Conservation (phyloP, 305 asterid genomes). For the Fraxinus baroniana region DNA sequence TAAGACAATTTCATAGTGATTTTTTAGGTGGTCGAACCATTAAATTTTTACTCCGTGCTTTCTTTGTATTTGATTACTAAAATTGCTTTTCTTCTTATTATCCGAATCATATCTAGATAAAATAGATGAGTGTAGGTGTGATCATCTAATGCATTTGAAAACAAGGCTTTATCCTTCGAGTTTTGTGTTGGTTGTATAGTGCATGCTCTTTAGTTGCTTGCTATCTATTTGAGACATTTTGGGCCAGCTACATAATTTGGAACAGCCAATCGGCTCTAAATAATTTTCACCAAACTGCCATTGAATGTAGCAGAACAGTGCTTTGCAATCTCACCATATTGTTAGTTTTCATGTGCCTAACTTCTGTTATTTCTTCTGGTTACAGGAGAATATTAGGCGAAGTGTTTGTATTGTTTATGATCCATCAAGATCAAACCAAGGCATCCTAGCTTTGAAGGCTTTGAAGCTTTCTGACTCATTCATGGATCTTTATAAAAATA, state of each 20-base stretch:
- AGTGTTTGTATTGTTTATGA: conserved; percentile 93
- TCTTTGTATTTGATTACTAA: neutral
- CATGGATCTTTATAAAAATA: conserved; percentile 87
- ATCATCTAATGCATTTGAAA: neutral
- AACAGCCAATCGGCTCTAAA: neutral
- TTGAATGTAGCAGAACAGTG: neutral
- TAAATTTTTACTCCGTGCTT: neutral
- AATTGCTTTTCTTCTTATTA: neutral
- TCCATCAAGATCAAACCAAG: conserved; percentile 93
- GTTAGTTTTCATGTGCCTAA: conserved; percentile 12
- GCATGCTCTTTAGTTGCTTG: conserved; percentile 4
- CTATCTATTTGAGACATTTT: neutral
- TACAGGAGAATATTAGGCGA: conserved; percentile 86
- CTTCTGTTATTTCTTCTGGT: conserved; percentile 16
- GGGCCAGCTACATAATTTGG: neutral
- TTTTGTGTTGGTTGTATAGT: neutral
- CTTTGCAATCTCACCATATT: neutral
- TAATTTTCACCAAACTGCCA: neutral
- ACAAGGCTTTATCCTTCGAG: neutral
- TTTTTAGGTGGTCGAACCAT: neutral
- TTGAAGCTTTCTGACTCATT: conserved; percentile 91
- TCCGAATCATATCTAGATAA: neutral
- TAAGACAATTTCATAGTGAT: neutral
- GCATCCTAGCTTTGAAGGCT: conserved; percentile 90
- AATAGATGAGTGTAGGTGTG: neutral